Conservation (phyloP, 345 rosid genomes). For the Durio zibethinus region DNA sequence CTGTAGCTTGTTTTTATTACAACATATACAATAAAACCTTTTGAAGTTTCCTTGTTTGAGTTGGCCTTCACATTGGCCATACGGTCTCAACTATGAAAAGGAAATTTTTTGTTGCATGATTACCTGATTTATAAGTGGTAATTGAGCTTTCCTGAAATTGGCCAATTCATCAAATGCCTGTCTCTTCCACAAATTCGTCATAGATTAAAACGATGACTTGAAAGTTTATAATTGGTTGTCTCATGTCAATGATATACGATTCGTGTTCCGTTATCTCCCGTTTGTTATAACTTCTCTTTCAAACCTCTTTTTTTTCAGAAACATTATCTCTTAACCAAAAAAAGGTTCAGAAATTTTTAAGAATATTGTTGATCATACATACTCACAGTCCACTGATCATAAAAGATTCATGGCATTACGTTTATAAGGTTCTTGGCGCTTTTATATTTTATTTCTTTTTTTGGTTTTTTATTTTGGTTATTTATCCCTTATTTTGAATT, state of each 20-base stretch:
- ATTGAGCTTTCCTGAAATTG: background rate
- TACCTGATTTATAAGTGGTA: background rate
- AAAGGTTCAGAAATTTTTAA: background rate
- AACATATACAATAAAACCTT: background rate
- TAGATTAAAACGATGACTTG: background rate
- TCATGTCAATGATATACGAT: background rate
- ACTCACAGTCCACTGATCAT: background rate
- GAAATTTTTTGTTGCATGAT: background rate
- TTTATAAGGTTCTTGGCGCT: too few species aligned
- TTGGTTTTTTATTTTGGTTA: too few species aligned
- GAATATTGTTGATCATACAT: background rate
- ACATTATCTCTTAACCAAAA: background rate
- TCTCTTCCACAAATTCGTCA: background rate
- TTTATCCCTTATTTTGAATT: too few species aligned
- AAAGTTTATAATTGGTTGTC: background rate
- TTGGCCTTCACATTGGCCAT: background rate
- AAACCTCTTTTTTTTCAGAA: background rate
- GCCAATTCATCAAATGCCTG: background rate
- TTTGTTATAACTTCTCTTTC: slow-evolving; percentile 7
- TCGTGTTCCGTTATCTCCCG: background rate
- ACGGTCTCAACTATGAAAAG: background rate
- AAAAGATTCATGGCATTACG: background rate
- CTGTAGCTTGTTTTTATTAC: background rate
- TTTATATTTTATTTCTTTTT: too few species aligned
- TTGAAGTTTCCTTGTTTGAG: background rate